phyloP scores from a whole-genome alignment of 148 eudicot species.

The Fagopyrum homotropicum region DNA sequence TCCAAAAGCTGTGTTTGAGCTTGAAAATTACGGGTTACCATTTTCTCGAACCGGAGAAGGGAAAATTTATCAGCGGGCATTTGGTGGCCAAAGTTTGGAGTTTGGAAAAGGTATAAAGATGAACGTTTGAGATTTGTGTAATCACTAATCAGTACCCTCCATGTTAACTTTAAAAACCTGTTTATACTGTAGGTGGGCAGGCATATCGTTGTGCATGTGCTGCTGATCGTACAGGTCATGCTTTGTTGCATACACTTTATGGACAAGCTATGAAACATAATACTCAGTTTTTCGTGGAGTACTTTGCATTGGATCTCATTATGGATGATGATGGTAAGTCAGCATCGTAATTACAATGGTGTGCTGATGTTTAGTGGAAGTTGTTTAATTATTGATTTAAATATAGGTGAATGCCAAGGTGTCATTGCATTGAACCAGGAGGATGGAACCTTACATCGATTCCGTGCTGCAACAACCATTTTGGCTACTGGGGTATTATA shows the following conservation, averaged over 20 bases:
- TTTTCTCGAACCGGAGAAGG: constrained; percentile 99
- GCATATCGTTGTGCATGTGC: constrained; percentile 99
- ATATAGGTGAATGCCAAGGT: constrained; percentile 85
- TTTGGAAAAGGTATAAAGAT: constrained; percentile 80
- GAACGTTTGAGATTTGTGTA: not conserved
- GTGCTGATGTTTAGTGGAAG: too few species aligned
- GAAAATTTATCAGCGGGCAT: constrained; percentile 96
- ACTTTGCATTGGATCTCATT: constrained; percentile 88
- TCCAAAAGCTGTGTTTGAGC: constrained; percentile 98
- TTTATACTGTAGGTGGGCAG: constrained; percentile 66
- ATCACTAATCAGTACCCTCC: not conserved
- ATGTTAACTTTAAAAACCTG: not conserved
- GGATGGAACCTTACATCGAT: constrained; percentile 90
- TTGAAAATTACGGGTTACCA: constrained; percentile 96
- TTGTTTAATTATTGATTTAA: constrained; percentile 11
- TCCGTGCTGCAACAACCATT: constrained; percentile 78
- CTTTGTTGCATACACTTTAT: constrained; percentile 83
- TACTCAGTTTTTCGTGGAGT: constrained; percentile 97
- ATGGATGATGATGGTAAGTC: constrained; percentile 84
- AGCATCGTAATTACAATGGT: not conserved
- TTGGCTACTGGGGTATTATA: constrained; percentile 92
- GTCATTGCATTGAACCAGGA: constrained; percentile 95
- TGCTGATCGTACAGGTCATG: constrained; percentile 99
- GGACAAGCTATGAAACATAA: constrained; percentile 99
- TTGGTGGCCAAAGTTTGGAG: constrained; percentile 97